phyloP scores from a whole-genome alignment of 768 basidiomycete genomes.

The Hygrocybe coccinea region DNA sequence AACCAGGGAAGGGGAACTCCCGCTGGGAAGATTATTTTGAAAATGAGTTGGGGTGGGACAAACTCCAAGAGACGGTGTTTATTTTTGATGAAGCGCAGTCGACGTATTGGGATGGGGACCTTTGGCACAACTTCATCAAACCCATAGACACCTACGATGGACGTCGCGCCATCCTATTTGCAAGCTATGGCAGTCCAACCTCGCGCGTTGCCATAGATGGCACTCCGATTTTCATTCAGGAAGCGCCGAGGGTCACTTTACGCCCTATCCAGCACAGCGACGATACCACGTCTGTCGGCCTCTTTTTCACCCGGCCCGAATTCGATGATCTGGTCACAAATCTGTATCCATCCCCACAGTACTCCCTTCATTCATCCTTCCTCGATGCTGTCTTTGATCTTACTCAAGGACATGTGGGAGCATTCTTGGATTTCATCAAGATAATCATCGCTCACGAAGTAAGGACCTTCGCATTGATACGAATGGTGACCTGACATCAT shows the following conservation, averaged over 20 bases:
- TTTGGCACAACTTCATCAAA: conserved; percentile 15
- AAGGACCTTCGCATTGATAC: not conserved
- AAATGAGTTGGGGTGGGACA: conserved; percentile 6
- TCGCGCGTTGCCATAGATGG: not conserved
- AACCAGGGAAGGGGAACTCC: not conserved
- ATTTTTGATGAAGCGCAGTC: conserved; percentile 17
- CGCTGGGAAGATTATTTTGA: not conserved
- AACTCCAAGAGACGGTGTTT: conserved; percentile 9
- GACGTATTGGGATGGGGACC: conserved; percentile 6
- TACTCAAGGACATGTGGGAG: conserved; percentile 16
- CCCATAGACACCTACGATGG: not conserved
- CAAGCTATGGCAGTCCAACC: conserved; percentile 14
- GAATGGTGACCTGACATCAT: conserved; percentile 1
- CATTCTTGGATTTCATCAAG: conserved; percentile 9
- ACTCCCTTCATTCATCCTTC: conserved; percentile 12
- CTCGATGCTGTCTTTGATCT: conserved; percentile 7
- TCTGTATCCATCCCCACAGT: conserved; percentile 2
- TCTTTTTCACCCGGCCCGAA: conserved; percentile 12
- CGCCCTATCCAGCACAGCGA: conserved; percentile 9
- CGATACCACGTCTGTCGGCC: conserved; percentile 8
- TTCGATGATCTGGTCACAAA: conserved; percentile 13
- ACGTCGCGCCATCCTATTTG: conserved; percentile 11
- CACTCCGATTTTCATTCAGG: conserved; percentile 5
- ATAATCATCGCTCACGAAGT: conserved; percentile 8
- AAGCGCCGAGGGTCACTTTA: conserved; percentile 10